phyloP scores from a whole-genome alignment of 257 asterid species.

The Solanum dulcamara region DNA sequence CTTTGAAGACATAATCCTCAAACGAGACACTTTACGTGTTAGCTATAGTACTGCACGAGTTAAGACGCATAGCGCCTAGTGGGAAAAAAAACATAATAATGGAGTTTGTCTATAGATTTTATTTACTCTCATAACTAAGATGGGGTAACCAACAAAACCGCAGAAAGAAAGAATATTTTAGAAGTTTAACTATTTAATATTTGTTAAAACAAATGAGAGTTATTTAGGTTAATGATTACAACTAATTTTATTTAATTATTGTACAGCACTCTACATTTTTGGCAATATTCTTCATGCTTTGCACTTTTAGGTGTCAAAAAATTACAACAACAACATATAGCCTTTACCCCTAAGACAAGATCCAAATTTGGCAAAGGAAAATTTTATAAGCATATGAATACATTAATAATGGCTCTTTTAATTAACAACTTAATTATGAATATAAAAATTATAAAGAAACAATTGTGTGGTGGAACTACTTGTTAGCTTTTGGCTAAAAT shows the following conservation, averaged over 20 bases:
- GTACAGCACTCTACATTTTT: not conserved
- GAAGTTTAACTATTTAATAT: not conserved
- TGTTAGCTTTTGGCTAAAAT: not conserved
- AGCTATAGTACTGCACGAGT: not conserved
- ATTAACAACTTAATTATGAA: not conserved
- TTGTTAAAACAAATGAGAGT: not conserved
- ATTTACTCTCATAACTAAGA: not conserved
- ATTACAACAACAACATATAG: not conserved
- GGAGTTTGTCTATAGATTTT: not conserved
- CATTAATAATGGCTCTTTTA: not conserved
- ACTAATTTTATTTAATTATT: not conserved
- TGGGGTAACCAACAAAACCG: no score
- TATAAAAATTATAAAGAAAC: not conserved
- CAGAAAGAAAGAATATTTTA: not conserved
- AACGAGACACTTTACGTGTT: not conserved
- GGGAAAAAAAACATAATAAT: not conserved
- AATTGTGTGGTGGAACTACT: slow-evolving; percentile 5
- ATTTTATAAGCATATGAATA: not conserved
- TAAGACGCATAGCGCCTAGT: not conserved
- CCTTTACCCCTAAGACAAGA: not conserved
- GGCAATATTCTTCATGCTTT: not conserved
- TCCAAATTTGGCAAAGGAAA: not conserved
- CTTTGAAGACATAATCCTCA: not conserved
- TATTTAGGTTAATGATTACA: not conserved
- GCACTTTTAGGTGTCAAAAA: not conserved